Evolutionary conservation across 768 basidiomycete species (phyloP), one percentile per base, ranked within the genome.

Genomic region (Chalciporus piperatus): DNA sequence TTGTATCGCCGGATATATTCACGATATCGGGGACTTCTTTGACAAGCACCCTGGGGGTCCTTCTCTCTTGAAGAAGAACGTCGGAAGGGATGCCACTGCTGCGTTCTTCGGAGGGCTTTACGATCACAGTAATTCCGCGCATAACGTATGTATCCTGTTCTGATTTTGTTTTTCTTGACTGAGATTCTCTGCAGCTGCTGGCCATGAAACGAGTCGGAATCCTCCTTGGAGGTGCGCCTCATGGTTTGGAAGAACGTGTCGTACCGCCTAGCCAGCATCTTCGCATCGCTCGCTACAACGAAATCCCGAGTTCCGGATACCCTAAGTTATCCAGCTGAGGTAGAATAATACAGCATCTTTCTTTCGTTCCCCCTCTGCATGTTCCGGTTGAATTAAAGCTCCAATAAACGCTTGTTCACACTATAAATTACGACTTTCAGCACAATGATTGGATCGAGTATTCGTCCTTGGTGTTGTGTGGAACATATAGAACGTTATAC

Each of bases 61-160:
- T 6, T 84, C 89, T 65, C 72, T 92, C 14, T 72, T 96, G 50
- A 78, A 83, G 63, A 87, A 88, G 71, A 82, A 85, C 68, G 87
- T 94, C 58, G 92, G 92, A 47, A 89, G 85, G 68, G 92, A 96
- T 60, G 91, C 88, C 7, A 91, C 91, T 8, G 86, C 89, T 0
- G 90, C 91, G 3, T 96, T 94, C 81, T 92, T 94, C 63, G 92
- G 92, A 52, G 88, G 87, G 57, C 82, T 92, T 4, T 89, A 89
- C 62, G 87, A 87, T 57, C 89, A 90, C 64, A 84, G 85, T 12
- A 90, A 89, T 61, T 85, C 87, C 35, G 87, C 89, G 6, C 87
- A 91, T 69, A 90, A 91, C 65, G 82, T 84, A 62, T 25, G 83
- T 73, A 7, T 22, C 22, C 16, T 2, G 13, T 39, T 5, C 3